A percentile compares a stretch with the other conserved stretches of the same genome.
Conservation (phyloP, 169 alveolate genomes). For the Babesia ovis region DNA sequence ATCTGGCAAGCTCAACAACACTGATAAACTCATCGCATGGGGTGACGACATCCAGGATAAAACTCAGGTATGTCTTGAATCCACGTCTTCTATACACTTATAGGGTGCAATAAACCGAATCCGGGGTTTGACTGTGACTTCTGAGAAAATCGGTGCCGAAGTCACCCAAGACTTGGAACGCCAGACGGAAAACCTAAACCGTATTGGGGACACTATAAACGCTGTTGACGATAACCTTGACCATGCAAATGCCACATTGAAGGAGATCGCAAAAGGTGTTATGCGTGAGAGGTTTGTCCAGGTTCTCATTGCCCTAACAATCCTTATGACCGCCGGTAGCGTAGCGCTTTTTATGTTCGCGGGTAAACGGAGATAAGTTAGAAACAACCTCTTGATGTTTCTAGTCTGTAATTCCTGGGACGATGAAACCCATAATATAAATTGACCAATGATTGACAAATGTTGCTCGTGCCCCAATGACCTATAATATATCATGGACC, state of each 20-base stretch:
- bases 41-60: slow-evolving; percentile 69
- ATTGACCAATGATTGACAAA: too few relatives aligned
- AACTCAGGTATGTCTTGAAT: slow-evolving; percentile 48
- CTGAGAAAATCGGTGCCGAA: slow-evolving; percentile 93
- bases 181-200: slow-evolving; percentile 55
- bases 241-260: slow-evolving; percentile 56
- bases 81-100: neutral
- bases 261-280: slow-evolving; percentile 53
- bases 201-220: slow-evolving; percentile 41
- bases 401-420: too few relatives aligned
- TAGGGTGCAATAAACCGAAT: slow-evolving; percentile 58
- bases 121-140: slow-evolving; percentile 86
- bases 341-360: slow-evolving; percentile 29
- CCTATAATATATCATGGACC: too few relatives aligned
- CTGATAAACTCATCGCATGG: slow-evolving; percentile 63
- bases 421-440: too few relatives aligned
- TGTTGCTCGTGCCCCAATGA: too few relatives aligned
- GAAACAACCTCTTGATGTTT: too few relatives aligned
- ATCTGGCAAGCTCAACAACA: slow-evolving; percentile 36
- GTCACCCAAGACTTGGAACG: slow-evolving; percentile 90
- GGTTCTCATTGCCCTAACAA: slow-evolving; percentile 34
- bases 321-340: slow-evolving; percentile 23
- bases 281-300: slow-evolving; percentile 42
- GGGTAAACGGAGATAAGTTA: neutral
- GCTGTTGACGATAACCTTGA: slow-evolving; percentile 58